Evolutionary conservation across 192 early-diverging fungal species (phyloP).

Genomic region (Backusella westeae): DNA sequence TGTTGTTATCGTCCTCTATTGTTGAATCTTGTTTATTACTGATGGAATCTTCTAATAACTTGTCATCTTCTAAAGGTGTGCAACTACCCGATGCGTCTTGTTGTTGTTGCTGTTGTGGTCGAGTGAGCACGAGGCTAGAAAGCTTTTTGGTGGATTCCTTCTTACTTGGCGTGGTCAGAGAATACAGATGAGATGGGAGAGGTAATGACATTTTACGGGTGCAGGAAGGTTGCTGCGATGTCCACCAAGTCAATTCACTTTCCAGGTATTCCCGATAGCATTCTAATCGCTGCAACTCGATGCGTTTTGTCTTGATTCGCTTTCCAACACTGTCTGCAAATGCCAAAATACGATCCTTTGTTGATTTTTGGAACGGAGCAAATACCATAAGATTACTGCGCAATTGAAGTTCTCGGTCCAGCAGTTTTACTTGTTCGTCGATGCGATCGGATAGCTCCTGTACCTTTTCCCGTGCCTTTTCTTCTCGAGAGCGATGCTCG

Average conservation of each 20-base stretch:
- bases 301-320: conserved; percentile 52
- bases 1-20: background rate
- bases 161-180: background rate
- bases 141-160: background rate
- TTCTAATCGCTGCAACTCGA: conserved; percentile 60
- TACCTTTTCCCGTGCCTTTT: background rate
- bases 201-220: conserved; percentile 14
- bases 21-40: background rate
- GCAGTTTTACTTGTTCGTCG: conserved; percentile 42
- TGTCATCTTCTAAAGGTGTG: background rate
- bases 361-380: conserved; percentile 60
- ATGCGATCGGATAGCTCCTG: conserved; percentile 33
- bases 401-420: conserved; percentile 58
- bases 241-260: conserved; percentile 42
- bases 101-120: background rate
- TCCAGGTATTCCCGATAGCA: conserved; percentile 76
- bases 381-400: conserved; percentile 65
- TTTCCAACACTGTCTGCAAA: conserved; percentile 55
- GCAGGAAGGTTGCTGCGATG: background rate
- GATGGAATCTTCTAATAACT: background rate
- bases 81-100: background rate
- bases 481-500: conserved; percentile 18
- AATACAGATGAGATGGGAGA: conserved; percentile 3
- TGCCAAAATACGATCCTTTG: conserved; percentile 59
- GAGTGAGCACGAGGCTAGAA: background rate